phyloP scores from a whole-genome alignment of 164 flowering plant genomes.

The Tetracentron sinense region DNA sequence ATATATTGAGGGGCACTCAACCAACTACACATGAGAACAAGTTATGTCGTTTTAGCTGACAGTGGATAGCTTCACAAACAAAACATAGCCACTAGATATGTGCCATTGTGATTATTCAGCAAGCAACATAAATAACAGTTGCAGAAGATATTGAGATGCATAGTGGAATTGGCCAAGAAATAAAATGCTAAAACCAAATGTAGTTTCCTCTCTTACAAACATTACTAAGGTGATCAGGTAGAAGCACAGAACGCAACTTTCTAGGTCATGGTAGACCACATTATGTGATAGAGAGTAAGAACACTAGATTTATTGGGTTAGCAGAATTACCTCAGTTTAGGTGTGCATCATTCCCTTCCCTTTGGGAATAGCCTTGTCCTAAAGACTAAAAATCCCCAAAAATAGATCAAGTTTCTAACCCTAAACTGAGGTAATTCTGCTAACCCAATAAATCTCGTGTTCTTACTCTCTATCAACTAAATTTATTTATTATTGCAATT shows the following conservation, averaged over 20 bases:
- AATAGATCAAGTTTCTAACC: too few species aligned
- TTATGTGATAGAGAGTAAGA: neutral
- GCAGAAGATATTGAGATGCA: too few species aligned
- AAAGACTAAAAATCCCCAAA: too few species aligned
- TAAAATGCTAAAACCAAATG: neutral
- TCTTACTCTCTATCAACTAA: too few species aligned
- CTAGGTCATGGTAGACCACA: neutral
- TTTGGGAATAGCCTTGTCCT: too few species aligned
- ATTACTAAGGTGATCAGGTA: too few species aligned
- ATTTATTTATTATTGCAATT: too few species aligned
- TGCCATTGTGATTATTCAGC: neutral
- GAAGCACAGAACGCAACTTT: neutral
- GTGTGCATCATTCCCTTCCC: neutral
- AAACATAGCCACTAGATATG: neutral
- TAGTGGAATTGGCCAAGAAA: neutral
- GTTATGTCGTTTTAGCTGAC: neutral
- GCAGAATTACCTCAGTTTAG: neutral
- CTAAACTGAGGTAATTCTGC: too few species aligned
- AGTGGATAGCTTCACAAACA: neutral
- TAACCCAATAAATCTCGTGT: too few species aligned
- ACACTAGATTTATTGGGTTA: neutral
- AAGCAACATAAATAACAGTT: too few species aligned
- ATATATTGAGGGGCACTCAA: conserved; percentile 92
- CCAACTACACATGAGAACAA: conserved; percentile 42
- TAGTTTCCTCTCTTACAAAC: neutral